Percentiles rank a stretch among this genome's conserved stretches.
Conservation (phyloP, 2,329 filamentous ascomycete species). For the Fusarium sp. region DNA sequence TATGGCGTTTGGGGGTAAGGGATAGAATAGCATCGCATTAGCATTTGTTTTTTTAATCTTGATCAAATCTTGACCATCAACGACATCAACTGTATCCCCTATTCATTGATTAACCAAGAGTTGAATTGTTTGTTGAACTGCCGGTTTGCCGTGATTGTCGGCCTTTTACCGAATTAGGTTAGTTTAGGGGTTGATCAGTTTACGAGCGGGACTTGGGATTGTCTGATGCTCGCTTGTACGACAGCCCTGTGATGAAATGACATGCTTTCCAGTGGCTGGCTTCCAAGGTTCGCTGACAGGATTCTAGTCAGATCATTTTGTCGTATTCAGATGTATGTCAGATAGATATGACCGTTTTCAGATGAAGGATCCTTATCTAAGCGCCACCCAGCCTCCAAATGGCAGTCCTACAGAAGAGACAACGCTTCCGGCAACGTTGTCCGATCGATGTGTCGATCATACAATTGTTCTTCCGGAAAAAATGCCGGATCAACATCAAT, state of each 20-base stretch:
- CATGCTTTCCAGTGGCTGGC: background rate
- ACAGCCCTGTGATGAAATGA: background rate
- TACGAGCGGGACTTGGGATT: background rate
- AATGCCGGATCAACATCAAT: background rate
- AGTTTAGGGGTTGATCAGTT: background rate
- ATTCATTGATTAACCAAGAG: too few relatives aligned
- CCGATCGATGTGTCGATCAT: background rate
- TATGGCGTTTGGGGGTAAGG: slow-evolving; percentile 10
- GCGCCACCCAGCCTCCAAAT: background rate
- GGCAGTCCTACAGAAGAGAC: background rate
- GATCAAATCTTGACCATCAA: background rate
- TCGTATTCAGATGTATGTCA: background rate
- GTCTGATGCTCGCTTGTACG: background rate
- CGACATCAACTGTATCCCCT: too few relatives aligned
- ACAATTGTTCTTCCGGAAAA: background rate
- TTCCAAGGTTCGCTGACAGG: background rate
- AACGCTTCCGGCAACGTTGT: background rate
- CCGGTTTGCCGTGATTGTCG: background rate
- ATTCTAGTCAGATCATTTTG: background rate
- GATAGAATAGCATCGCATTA: background rate
- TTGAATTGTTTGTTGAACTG: background rate
- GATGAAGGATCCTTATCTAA: background rate
- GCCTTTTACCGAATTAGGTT: background rate
- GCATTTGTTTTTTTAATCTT: background rate
- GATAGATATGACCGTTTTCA: background rate